Percentiles rank a stretch among this genome's conserved stretches.
Evolutionary conservation across 306 rosid species (phyloP).

Genomic region (Rubus parviflorus): DNA sequence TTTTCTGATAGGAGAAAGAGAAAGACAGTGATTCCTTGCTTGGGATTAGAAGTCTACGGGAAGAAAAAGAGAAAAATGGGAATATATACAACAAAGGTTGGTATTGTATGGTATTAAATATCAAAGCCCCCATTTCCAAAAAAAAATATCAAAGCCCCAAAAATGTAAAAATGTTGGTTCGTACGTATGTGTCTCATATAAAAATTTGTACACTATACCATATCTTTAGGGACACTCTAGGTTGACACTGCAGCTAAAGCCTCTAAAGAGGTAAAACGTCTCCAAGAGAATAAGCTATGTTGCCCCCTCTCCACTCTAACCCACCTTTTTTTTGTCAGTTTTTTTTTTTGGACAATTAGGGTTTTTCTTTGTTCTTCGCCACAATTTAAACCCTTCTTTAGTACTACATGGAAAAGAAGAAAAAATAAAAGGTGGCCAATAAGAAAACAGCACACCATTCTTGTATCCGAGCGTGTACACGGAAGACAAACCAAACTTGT

Average conservation of each 20-base stretch:
- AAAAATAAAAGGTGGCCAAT: not conserved
- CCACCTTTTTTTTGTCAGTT: slow-evolving; percentile 11
- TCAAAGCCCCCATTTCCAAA: not conserved
- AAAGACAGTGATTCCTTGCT: slow-evolving; percentile 36
- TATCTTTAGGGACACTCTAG: slow-evolving; percentile 70
- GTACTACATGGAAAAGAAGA: not conserved
- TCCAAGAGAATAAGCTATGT: slow-evolving; percentile 33
- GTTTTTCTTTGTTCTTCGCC: not conserved
- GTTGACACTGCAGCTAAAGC: slow-evolving; percentile 66
- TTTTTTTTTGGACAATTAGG: not conserved
- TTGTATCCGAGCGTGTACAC: slow-evolving; percentile 38
- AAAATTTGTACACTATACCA: slow-evolving; percentile 12
- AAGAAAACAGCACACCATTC: slow-evolving; percentile 28
- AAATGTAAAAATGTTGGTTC: slow-evolving; percentile 39
- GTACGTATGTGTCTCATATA: slow-evolving; percentile 39
- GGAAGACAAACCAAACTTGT: slow-evolving; percentile 53
- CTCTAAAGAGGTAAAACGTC: slow-evolving; percentile 72
- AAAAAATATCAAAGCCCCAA: not conserved
- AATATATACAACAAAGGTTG: slow-evolving; percentile 26
- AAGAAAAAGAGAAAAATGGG: slow-evolving; percentile 37
- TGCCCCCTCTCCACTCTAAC: slow-evolving; percentile 82
- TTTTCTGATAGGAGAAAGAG: slow-evolving; percentile 7
- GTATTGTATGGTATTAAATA: slow-evolving; percentile 4
- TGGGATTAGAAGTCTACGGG: slow-evolving; percentile 43
- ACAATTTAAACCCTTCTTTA: not conserved